phyloP scores from a whole-genome alignment of 805 yeast genomes.

The Candida taoyuanica region DNA sequence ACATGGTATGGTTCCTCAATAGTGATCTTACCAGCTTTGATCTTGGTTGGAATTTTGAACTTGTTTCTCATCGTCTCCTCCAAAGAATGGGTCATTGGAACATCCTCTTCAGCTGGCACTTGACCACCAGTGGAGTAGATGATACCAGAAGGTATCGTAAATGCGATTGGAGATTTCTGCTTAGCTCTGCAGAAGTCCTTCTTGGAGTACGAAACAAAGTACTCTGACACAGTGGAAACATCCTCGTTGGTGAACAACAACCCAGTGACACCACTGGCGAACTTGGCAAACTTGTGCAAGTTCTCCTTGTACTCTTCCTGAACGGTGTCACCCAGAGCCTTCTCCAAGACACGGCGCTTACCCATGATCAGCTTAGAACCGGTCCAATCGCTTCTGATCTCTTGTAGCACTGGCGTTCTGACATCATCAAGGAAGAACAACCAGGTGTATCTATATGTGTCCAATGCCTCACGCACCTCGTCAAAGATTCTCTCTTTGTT shows the following conservation, averaged over 20 bases:
- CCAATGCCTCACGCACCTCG: slow-evolving; percentile 80
- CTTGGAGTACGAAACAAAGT: slow-evolving; percentile 72
- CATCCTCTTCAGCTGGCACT: slow-evolving; percentile 83
- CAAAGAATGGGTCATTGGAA: slow-evolving; percentile 93
- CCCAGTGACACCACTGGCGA: slow-evolving; percentile 77
- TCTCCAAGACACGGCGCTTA: slow-evolving; percentile 86
- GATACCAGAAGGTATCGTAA: slow-evolving; percentile 84
- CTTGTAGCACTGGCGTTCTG: slow-evolving; percentile 93
- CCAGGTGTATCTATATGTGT: slow-evolving; percentile 75
- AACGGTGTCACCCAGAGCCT: slow-evolving; percentile 83
- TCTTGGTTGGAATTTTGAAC: slow-evolving; percentile 85
- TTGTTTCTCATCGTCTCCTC: slow-evolving; percentile 90
- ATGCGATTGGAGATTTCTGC: slow-evolving; percentile 73
- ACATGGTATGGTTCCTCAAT: slow-evolving; percentile 75
- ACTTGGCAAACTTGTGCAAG: slow-evolving; percentile 60
- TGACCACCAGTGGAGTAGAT: slow-evolving; percentile 96
- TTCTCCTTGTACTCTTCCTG: slow-evolving; percentile 90
- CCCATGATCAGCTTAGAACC: slow-evolving; percentile 90
- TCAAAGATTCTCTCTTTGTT: slow-evolving; percentile 89
- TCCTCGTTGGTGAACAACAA: slow-evolving; percentile 84
- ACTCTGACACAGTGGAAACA: slow-evolving; percentile 84
- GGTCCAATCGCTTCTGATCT: slow-evolving; percentile 86
- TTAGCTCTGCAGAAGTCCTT: slow-evolving; percentile 90
- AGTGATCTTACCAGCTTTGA: slow-evolving; percentile 82
- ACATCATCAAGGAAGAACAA: slow-evolving; percentile 84